A percentile compares a stretch with the other conserved stretches of the same genome.
phyloP scores from a whole-genome alignment of 2,329 filamentous ascomycete species.

The Hypoxylon sp. region DNA sequence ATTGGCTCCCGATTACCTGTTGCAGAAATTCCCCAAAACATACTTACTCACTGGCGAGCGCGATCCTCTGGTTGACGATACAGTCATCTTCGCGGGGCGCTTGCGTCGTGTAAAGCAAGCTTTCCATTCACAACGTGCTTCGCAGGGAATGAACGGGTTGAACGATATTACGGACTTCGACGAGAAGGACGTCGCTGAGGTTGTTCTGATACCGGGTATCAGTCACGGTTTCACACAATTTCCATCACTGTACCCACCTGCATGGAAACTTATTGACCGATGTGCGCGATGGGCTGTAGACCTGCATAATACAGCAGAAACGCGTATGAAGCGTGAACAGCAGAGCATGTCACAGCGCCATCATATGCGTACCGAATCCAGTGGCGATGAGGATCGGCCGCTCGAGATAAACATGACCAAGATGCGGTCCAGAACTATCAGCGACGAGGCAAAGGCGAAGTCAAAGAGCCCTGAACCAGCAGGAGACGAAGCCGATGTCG shows the following conservation, averaged over 20 bases:
- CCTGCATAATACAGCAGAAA: slow-evolving; percentile 72
- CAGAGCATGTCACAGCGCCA: slow-evolving; percentile 55
- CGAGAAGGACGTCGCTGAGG: slow-evolving; percentile 82
- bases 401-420: slow-evolving; percentile 82
- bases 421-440: slow-evolving; percentile 55
- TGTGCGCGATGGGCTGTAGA: slow-evolving; percentile 86
- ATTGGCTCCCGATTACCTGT: slow-evolving; percentile 84
- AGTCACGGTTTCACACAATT: slow-evolving; percentile 97
- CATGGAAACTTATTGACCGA: slow-evolving; percentile 87
- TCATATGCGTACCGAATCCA: slow-evolving; percentile 69
- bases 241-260: slow-evolving; percentile 86
- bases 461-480: slow-evolving; percentile 37
- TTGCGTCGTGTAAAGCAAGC: slow-evolving; percentile 82
- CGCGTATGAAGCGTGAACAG: slow-evolving; percentile 52
- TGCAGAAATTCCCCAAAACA: slow-evolving; percentile 91
- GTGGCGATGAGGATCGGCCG: slow-evolving; percentile 83
- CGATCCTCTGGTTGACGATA: slow-evolving; percentile 96
- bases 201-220: slow-evolving; percentile 87
- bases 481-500: slow-evolving; percentile 39
- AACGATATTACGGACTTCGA: slow-evolving; percentile 70
- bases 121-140: slow-evolving; percentile 62
- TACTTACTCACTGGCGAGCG: slow-evolving; percentile 96
- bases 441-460: slow-evolving; percentile 37
- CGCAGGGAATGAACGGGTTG: slow-evolving; percentile 64
- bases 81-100: slow-evolving; percentile 92